Evolutionary conservation across 192 early-diverging fungal genomes (phyloP), one percentile per base, ranked within the genome.

Genomic region (Umbelopsis sp.): DNA sequence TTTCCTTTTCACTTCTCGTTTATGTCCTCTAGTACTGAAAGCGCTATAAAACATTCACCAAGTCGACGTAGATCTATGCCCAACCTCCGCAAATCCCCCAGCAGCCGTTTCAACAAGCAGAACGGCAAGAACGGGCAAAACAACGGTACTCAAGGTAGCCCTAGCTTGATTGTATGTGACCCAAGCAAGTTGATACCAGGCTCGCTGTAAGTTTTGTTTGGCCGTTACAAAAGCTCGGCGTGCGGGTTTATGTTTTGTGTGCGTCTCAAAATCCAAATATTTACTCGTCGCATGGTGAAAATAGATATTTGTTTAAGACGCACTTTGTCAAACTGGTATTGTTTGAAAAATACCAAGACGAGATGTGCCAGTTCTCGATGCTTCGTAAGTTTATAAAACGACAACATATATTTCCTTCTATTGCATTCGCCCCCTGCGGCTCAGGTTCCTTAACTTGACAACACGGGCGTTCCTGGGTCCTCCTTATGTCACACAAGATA

Each of bases 401-500:
- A 25, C 30, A 21, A 13, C 25, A 25, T 52, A 25, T 21, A 4
- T 22, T 23, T 23, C 51, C 10, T 22, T 22, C 20, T 51, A 11
- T 51, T 51, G 20, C 50, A 21, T 49, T 49, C 48, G 18, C 6
- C 48, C 48, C 48, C 48, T 49, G 48, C 48, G 15, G 48, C 48
- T 4, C 48, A 16, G 15, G 48, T 49, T 10, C 55, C 55, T 61
- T n/a, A 22, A 25, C 27, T 61, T 61, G 55, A 61, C 55, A 61
- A 61, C 55, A 30, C 55, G 55, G 55, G 55, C 15, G 55, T 61
- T 61, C 55, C 55, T 61, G 55, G 55, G 55, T 35, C 55, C 55
- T 55, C 55, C 30, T 61, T 30, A 61, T 61, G 55, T 61, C 55
- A 61, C 55, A 61, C 55, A 61, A 61, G 55, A 61, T 61, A 61